Conservation (phyloP, 2,329 filamentous ascomycete species). For the Lachnum nothofagi region DNA sequence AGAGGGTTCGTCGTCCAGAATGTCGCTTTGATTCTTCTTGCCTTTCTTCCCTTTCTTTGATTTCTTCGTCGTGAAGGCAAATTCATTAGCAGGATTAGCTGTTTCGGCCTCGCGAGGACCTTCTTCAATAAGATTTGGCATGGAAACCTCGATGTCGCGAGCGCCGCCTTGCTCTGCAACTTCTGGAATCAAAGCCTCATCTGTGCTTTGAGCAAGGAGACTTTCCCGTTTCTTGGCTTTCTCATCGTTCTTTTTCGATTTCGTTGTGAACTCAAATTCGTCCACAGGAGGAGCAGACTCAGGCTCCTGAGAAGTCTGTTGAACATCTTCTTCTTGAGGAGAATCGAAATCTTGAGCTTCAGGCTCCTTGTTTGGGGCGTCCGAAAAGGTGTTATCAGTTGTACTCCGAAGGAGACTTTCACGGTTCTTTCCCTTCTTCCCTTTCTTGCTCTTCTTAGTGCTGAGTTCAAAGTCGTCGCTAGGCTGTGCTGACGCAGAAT, state of each 20-base stretch:
- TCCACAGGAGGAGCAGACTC: not conserved
- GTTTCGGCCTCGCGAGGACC: not conserved
- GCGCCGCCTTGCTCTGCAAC: not conserved
- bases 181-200: too few relatives aligned
- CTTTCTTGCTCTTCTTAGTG: conserved; percentile 37
- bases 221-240: too few relatives aligned
- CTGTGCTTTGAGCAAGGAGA: too few relatives aligned
- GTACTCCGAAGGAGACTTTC: not conserved
- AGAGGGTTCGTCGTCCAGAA: not conserved
- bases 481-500: not conserved
- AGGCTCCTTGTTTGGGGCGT: too few relatives aligned
- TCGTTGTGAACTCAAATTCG: too few relatives aligned
- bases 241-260: too few relatives aligned
- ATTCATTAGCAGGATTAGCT: conserved; percentile 4
- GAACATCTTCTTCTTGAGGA: not conserved
- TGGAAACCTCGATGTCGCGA: not conserved
- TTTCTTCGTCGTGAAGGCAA: conserved; percentile 2
- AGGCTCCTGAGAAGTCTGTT: not conserved
- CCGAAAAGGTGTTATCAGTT: not conserved
- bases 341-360: not conserved
- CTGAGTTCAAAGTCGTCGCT: conserved; percentile 4
- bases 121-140: not conserved
- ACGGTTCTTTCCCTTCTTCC: conserved; percentile 34
- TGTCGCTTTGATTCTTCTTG: conserved; percentile 9
- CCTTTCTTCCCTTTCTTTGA: too few relatives aligned